These are phyloP conservation scores for Carex arenaria DNA, from an alignment of 202 grass and related monocot genomes.

Conservation along the genomic window DNA sequence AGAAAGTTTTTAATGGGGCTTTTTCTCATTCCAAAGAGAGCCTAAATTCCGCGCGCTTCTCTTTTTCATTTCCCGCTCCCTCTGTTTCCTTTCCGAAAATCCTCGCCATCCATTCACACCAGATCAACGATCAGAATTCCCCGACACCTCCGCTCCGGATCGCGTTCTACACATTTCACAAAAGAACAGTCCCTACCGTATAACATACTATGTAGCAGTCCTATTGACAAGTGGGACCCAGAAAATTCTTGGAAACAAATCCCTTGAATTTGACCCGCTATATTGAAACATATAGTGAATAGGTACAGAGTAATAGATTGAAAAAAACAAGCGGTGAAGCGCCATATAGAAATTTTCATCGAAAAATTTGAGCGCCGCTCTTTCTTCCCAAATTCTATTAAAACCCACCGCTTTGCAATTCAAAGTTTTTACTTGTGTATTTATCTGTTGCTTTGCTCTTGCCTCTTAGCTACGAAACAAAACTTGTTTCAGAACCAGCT, in stretches of 20 bases:
- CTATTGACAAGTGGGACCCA: neutral
- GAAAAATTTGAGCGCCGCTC: neutral
- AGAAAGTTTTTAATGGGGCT: neutral
- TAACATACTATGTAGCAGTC: neutral
- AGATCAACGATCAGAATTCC: constrained; percentile 5
- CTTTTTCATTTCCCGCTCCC: constrained; percentile 12
- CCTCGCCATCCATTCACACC: neutral
- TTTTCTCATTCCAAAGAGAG: neutral
- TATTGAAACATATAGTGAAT: neutral
- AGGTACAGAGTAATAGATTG: neutral
- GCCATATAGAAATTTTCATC: neutral
- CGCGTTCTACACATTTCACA: neutral
- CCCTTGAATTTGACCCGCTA: neutral
- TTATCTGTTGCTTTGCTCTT: neutral
- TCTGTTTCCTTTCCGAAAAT: neutral
- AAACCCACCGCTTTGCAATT: neutral
- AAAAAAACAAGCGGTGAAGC: neutral
- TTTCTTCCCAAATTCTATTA: constrained; percentile 10
- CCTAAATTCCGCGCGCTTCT: neutral
- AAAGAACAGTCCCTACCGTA: neutral
- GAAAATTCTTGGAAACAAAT: neutral
- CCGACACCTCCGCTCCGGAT: constrained; percentile 7
- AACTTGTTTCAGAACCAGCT: neutral
- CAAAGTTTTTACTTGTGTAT: neutral
- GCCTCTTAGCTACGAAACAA: neutral